phyloP scores from a whole-genome alignment of 495 filamentous ascomycete species.

The Aspergillus cristatus region DNA sequence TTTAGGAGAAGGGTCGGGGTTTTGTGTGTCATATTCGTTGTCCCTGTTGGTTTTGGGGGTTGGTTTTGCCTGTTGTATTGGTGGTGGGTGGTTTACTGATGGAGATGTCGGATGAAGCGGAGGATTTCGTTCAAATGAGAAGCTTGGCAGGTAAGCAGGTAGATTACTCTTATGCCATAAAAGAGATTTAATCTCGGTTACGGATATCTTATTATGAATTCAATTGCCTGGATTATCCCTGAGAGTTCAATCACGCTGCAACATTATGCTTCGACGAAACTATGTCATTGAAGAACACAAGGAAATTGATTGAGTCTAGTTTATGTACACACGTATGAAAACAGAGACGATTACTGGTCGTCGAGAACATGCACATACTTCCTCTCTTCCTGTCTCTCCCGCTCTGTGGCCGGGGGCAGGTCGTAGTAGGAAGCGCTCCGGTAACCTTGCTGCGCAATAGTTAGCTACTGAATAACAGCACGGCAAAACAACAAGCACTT shows the following conservation, averaged over 20 bases:
- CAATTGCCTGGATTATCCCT: too few species aligned
- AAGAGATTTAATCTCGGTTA: too few species aligned
- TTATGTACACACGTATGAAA: constrained; percentile 39
- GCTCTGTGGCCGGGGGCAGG: constrained; percentile 86
- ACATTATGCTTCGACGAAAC: neutral
- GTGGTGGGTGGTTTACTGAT: neutral
- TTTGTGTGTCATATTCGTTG: neutral
- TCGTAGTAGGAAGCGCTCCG: constrained; percentile 79
- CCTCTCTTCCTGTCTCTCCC: constrained; percentile 88
- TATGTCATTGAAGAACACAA: constrained; percentile 13
- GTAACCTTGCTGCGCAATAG: constrained; percentile 59
- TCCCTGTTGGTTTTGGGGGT: neutral
- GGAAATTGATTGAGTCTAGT: constrained; percentile 30
- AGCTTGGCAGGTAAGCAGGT: too few species aligned
- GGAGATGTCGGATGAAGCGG: too few species aligned
- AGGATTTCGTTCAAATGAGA: too few species aligned
- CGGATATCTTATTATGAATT: too few species aligned
- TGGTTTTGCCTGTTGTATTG: constrained; percentile 1
- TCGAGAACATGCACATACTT: constrained; percentile 94
- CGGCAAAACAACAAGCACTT: constrained; percentile 27
- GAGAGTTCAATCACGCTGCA: too few species aligned
- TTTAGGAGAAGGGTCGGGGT: constrained; percentile 67
- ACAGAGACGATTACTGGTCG: constrained; percentile 55
- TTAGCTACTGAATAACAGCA: constrained; percentile 20
- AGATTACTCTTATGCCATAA: too few species aligned